Evolutionary conservation across 1,284 basidiomycete genomes (phyloP), one percentile per base, ranked within the genome.

Genomic region (Boletellus sp.): DNA sequence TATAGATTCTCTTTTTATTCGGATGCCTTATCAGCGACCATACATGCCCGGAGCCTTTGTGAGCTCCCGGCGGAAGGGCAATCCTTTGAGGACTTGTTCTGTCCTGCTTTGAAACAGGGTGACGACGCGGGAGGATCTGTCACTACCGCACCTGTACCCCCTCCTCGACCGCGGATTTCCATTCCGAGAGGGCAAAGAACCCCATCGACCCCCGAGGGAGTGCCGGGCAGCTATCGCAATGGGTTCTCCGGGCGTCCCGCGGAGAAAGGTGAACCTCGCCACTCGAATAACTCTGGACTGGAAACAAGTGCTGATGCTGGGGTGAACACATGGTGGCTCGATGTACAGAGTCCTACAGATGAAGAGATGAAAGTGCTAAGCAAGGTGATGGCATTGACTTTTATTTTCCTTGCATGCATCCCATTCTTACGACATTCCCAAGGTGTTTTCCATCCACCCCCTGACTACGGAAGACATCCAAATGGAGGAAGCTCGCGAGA

Each of bases 1-100:
- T 99, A 98, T 64, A 81, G 96, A 26, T 99, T 99, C 72, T 98
- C 95, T 0, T 99, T 99, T 72, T 99, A 99, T 70, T 97, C 93
- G 14, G 99, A 98, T 61, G 79, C 89, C 1, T 74, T 97, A 38
- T 84, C 88, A 2, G 87, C 91, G 0, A 97, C 95, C 1, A 97
- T 99, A 40, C 96, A 99, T 68, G 91, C 96, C 0, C 79, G 94
- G 9, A 94, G 87, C 52, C 71, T 99, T 11, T 87, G 88, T 46
- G 96, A 99, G 67, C 78, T 99, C 4, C 95, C 96, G 0, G 91
- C 90, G 0, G 93, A 95, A 22, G 91, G 91, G 0, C 95, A 99
- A 68, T 80, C 83, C 0, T 99, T 98, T 59, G 88, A 93, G 57
- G 91, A 98, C 48, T 72, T 99, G 23, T 97, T 99, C 66, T 58